Evolutionary conservation across 2,329 filamentous ascomycete species (phyloP).

Genomic region (Diplodia seriata): DNA sequence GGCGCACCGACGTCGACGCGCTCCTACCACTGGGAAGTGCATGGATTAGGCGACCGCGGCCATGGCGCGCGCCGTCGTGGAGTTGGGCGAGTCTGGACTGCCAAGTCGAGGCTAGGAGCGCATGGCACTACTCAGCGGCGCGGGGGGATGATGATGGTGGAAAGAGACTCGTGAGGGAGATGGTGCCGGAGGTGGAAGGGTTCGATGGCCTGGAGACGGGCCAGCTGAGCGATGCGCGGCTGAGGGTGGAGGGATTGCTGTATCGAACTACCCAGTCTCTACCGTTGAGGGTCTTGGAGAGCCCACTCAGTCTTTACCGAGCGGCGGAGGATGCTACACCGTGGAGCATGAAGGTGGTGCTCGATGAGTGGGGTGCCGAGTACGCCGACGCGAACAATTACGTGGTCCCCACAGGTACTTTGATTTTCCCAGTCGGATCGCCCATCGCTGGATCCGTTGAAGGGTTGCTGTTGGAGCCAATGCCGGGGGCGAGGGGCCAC

Average conservation of each 20-base stretch:
- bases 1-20: slow-evolving; percentile 4
- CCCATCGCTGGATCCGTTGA: slow-evolving; percentile 7
- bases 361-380: slow-evolving; percentile 1
- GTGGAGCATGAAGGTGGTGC: slow-evolving; percentile 3
- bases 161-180: not conserved
- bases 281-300: not conserved
- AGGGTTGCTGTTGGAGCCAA: not conserved
- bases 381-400: not conserved
- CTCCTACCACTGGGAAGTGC: not conserved
- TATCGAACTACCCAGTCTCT: not conserved
- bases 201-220: slow-evolving; percentile 1
- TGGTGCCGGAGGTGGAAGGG: slow-evolving; percentile 2
- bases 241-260: not conserved
- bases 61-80: slow-evolving; percentile 2
- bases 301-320: not conserved
- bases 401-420: not conserved
- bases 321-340: not conserved
- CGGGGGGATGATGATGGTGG: not conserved
- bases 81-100: slow-evolving; percentile 12
- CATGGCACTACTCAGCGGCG: not conserved
- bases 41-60: not conserved
- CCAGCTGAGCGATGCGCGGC: not conserved
- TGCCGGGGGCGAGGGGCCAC: not conserved
- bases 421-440: not conserved
- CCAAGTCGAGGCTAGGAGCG: not conserved